Conservation (phyloP, 495 filamentous ascomycete genomes). For the Hyaloscypha bicolor region DNA sequence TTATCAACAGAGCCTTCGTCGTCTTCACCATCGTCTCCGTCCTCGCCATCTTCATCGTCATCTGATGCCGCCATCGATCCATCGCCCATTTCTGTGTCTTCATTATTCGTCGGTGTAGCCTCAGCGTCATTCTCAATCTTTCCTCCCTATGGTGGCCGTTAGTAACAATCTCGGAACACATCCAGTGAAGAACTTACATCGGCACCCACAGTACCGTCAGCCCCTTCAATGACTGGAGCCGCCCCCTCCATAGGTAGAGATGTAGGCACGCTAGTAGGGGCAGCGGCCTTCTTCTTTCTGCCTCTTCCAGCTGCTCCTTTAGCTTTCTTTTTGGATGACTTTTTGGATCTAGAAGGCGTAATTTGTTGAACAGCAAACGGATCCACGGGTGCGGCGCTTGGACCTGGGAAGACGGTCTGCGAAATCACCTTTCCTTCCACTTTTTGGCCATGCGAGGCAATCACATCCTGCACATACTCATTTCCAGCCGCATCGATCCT, state of each 20-base stretch:
- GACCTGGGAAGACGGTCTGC: slow-evolving; percentile 50
- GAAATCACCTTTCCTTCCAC: slow-evolving; percentile 79
- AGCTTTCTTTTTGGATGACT: slow-evolving; percentile 74
- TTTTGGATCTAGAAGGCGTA: slow-evolving; percentile 60
- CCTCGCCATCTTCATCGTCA: slow-evolving; percentile 55
- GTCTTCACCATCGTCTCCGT: slow-evolving; percentile 57
- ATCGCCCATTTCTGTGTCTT: slow-evolving; percentile 45
- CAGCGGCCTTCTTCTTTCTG: slow-evolving; percentile 62
- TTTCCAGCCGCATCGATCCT: slow-evolving; percentile 77
- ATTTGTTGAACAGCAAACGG: slow-evolving; percentile 26
- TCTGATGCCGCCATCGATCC: slow-evolving; percentile 52
- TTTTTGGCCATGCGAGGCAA: slow-evolving; percentile 76
- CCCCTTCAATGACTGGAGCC: slow-evolving; percentile 41
- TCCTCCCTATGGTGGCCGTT: slow-evolving; percentile 35
- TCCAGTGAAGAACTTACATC: slow-evolving; percentile 34
- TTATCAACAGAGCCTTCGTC: slow-evolving; percentile 45
- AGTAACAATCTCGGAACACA: slow-evolving; percentile 21
- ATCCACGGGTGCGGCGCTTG: slow-evolving; percentile 30
- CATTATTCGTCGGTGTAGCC: slow-evolving; percentile 32
- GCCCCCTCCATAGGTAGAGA: slow-evolving; percentile 7
- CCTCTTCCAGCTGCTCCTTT: slow-evolving; percentile 70
- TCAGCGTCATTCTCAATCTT: slow-evolving; percentile 28
- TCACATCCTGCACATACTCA: slow-evolving; percentile 76
- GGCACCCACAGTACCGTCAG: slow-evolving; percentile 38
- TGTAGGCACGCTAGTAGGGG: slow-evolving; percentile 35